Conservation (phyloP, 148 eudicot species). For the Camellia lanceoleosa region DNA sequence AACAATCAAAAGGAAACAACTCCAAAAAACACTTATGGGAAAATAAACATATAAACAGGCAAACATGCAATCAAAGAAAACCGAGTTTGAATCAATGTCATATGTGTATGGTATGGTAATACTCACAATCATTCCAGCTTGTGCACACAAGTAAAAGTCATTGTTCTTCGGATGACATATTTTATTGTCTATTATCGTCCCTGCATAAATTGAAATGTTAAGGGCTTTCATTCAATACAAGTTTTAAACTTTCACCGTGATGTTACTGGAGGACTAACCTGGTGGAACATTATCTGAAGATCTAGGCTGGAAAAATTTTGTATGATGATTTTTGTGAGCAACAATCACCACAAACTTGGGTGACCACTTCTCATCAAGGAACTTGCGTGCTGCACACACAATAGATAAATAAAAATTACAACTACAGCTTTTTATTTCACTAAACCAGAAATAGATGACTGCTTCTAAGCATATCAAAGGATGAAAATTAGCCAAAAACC, state of each 20-base stretch:
- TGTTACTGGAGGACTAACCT: slow-evolving; percentile 35
- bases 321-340: slow-evolving; percentile 93
- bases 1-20: background rate
- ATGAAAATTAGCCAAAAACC: slow-evolving; percentile 26
- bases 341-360: slow-evolving; percentile 78
- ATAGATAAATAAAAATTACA: background rate
- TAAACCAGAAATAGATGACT: background rate
- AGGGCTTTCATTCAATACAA: background rate
- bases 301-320: slow-evolving; percentile 72
- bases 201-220: slow-evolving; percentile 31
- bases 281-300: slow-evolving; percentile 91
- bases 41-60: background rate
- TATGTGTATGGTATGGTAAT: background rate
- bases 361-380: slow-evolving; percentile 79
- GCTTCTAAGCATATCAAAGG: background rate
- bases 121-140: slow-evolving; percentile 95
- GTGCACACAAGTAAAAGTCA: slow-evolving; percentile 90
- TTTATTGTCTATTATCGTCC: slow-evolving; percentile 84
- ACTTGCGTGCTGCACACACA: slow-evolving; percentile 55
- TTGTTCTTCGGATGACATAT: slow-evolving; percentile 85
- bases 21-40: too few species aligned
- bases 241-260: background rate
- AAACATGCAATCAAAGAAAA: background rate
- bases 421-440: background rate
- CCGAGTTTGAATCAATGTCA: background rate